These are phyloP conservation scores for Paratrypanosoma confusum DNA, from an alignment of 208 protist genomes.

Conservation along the genomic window DNA sequence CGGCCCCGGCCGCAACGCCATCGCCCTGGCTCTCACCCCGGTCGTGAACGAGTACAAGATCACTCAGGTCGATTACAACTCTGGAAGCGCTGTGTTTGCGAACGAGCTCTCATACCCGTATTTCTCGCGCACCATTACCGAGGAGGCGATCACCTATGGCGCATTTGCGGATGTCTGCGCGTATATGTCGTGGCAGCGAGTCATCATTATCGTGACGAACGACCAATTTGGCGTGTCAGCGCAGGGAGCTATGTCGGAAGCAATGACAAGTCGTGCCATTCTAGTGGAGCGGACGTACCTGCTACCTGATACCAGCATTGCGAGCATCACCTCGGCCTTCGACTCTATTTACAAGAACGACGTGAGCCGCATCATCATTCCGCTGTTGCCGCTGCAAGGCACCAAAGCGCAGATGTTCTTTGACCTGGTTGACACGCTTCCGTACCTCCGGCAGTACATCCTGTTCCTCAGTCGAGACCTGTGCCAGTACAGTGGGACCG, in stretches of 20 bases:
- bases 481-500: slow-evolving; percentile 34
- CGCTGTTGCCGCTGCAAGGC: slow-evolving; percentile 28
- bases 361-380: slow-evolving; percentile 48
- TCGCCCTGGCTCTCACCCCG: slow-evolving; percentile 50
- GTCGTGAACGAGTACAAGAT: slow-evolving; percentile 71
- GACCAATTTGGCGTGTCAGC: slow-evolving; percentile 48
- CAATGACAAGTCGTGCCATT: slow-evolving; percentile 52
- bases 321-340: slow-evolving; percentile 25
- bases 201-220: slow-evolving; percentile 50
- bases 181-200: slow-evolving; percentile 73
- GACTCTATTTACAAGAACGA: slow-evolving; percentile 51
- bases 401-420: slow-evolving; percentile 55
- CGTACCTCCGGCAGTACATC: slow-evolving; percentile 67
- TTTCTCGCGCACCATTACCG: slow-evolving; percentile 60
- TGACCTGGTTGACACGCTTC: slow-evolving; percentile 26
- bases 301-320: slow-evolving; percentile 18
- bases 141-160: slow-evolving; percentile 33
- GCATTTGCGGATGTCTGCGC: slow-evolving; percentile 49
- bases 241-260: slow-evolving; percentile 21
- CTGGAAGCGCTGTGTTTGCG: slow-evolving; percentile 6
- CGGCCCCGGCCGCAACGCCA: slow-evolving; percentile 36
- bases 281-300: slow-evolving; percentile 57
- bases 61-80: slow-evolving; percentile 65
- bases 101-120: slow-evolving; percentile 57
- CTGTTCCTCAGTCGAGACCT: slow-evolving; percentile 58